A percentile compares a stretch with the other conserved stretches of the same genome.
These are phyloP conservation scores for Neofusicoccum laricinum DNA, from an alignment of 2,329 filamentous ascomycete genomes.

Conservation along the genomic window DNA sequence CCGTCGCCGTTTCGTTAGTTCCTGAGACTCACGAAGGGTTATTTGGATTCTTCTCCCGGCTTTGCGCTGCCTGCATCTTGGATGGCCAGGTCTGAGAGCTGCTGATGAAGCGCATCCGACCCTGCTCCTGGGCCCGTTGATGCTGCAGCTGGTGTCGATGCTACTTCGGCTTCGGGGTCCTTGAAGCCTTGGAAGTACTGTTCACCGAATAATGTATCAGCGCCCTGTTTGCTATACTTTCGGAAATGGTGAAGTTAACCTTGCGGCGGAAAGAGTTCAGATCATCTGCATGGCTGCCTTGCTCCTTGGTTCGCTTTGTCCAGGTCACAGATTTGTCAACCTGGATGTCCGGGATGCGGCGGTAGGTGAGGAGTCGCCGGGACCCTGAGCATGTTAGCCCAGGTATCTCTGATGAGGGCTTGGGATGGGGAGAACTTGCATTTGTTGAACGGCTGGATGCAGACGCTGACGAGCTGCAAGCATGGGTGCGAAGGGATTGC, in stretches of 20 bases:
- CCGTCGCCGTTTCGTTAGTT: not conserved
- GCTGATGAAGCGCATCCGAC: not conserved
- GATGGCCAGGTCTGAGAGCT: not conserved
- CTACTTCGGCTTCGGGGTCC: slow-evolving; percentile 18
- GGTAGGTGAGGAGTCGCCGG: slow-evolving; percentile 81
- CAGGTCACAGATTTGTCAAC: slow-evolving; percentile 14
- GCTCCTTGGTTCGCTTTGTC: slow-evolving; percentile 32
- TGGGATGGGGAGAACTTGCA: slow-evolving; percentile 49
- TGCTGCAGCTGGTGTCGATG: not conserved
- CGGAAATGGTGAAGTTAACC: slow-evolving; percentile 21
- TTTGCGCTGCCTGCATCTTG: not conserved
- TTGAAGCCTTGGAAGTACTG: slow-evolving; percentile 41
- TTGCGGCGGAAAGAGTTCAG: slow-evolving; percentile 66
- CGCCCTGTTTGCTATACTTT: not conserved
- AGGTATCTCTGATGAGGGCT: slow-evolving; percentile 25
- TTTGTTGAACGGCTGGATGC: slow-evolving; percentile 84
- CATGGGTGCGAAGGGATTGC: slow-evolving; percentile 73
- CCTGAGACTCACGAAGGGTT: not conserved
- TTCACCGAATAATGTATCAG: not conserved
- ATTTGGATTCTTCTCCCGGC: not conserved
- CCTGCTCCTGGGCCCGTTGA: not conserved
- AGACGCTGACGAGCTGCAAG: slow-evolving; percentile 70
- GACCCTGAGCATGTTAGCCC: slow-evolving; percentile 61
- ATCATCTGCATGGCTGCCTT: slow-evolving; percentile 59
- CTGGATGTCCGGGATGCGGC: slow-evolving; percentile 55